Base-by-base conservation (phyloP, 768 basidiomycete genomes). In the Roridomyces roridus region DNA sequence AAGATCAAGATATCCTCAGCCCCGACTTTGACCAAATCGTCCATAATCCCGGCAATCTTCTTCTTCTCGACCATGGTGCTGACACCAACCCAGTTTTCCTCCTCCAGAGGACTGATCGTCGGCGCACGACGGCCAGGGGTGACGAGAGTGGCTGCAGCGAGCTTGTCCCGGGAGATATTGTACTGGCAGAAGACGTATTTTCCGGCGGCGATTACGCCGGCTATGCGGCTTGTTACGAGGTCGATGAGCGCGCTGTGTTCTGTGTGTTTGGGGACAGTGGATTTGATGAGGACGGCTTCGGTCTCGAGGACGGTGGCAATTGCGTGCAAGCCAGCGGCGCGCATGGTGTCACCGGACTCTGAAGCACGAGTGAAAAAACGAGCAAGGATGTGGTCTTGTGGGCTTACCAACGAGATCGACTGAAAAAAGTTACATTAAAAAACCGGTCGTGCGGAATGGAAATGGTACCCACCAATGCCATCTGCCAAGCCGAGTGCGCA, bases 331-430 rank as follows among this genome's bases (percentile, higher is more conserved):
- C 96, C 97, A 0, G 96, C 96, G 23, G 96, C 97, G 29, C 96
- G 92, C 97, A 99, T 99, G 8, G 97, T 99, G 67, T 99, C 97
- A 39, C 97, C 97, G 17, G 96, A 99, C 76, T 98, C 96, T 96
- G 69, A 36, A 44, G 44, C 24, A 46, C 18, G 37, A 28, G 10
- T 4, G 12, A 6, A 18, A 66, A 18, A 53, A 45, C 11, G 7
- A 21, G 9, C 39, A 50, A 9, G 35, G 35, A 4, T 46, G 23
- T 24, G 34, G 40, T 7, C 15, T 21, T 9, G 42, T 24, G 9
- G n/a, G 79, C 87, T 66, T 60, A 94, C 95, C 91, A 60, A 98
- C 96, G 47, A 99, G 88, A 74, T 99, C 96, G 45, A 99, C 95
- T 95, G 65, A 1, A 53, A 53, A 0, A 4, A 45, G 3, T 11